Evolutionary conservation across 805 yeast genomes (phyloP), one percentile per base, ranked within the genome.

Genomic region (Saturnispora galanensis): DNA sequence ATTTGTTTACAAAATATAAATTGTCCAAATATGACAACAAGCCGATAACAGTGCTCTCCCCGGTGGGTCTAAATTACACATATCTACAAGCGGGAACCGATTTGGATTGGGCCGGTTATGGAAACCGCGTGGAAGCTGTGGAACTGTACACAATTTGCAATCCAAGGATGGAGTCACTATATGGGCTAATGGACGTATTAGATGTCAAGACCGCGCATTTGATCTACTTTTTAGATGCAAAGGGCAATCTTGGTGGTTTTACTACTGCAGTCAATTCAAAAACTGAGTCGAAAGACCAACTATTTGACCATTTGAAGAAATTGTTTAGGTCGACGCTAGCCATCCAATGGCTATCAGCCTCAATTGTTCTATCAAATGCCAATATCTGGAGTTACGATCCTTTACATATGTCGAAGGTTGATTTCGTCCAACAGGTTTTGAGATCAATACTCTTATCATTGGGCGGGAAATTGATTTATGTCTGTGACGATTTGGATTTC

Each of bases 351-450:
- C 45, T 42, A 16, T 42, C 49, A 5, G 13, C 36, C 5, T 31
- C 37, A 8, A 11, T 54, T 15, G 28, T 50, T 3, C 16, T 47
- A 3, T 11, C 34, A 16, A 48, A 52, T 32, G 36, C 47, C 2
- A 39, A 54, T 2, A 12, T 38, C 8, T 45, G 51, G 40, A 39
- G 44, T 9, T 59, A 56, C 44, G 50, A 49, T 21, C 43, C 54
- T 10, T 47, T 41, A 7, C 50, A 48, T 3, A 46, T 52, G 38
- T 42, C 46, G 10, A 41, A 43, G 7, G 45, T 59, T 11, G 64
- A 59, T 39, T 51, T 47, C 29, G 30, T 57, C 18, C 64, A 59
- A 41, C 64, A 59, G 37, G 13, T 52, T 5, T 31, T 57, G 21
- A 49, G 62, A 18, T 39, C 50, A 10, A 37, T 53, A 16, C 28